Percentiles rank a stretch among this genome's conserved stretches.
Evolutionary conservation across 2,329 filamentous ascomycete genomes (phyloP).

Genomic region (Aspergillus sp.): DNA sequence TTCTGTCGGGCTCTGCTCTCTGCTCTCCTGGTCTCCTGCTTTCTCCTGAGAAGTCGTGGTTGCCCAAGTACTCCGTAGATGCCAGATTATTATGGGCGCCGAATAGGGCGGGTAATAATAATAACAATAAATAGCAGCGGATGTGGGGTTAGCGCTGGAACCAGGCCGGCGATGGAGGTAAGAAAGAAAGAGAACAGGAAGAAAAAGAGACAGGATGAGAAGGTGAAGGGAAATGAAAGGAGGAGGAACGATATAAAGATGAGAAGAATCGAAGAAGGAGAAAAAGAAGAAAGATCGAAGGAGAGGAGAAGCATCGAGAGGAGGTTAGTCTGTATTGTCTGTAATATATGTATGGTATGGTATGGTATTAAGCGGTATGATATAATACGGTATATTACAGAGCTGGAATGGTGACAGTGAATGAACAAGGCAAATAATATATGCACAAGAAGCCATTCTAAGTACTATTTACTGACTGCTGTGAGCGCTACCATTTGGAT

Average conservation of each 20-base stretch:
- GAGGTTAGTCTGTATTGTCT: neutral
- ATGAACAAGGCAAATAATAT: too few species aligned
- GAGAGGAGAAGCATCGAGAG: neutral
- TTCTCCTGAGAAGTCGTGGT: too few species aligned
- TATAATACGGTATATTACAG: too few species aligned
- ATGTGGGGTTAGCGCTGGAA: conserved; percentile 23
- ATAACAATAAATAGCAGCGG: neutral
- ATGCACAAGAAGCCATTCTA: too few species aligned
- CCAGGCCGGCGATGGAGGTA: conserved; percentile 19
- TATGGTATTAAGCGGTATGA: too few species aligned
- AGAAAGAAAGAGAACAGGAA: neutral
- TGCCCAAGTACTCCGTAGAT: too few species aligned
- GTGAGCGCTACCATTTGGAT: too few species aligned
- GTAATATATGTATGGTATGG: neutral
- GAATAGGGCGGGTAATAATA: conserved; percentile 4
- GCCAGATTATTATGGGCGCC: neutral
- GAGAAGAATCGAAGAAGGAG: neutral
- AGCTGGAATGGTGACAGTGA: too few species aligned
- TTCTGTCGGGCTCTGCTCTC: too few species aligned
- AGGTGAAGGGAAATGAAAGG: neutral
- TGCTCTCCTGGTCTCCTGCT: too few species aligned
- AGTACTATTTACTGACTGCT: too few species aligned
- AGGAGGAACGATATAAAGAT: neutral
- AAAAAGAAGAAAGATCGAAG: neutral
- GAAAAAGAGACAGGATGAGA: neutral